Base-by-base conservation (phyloP, 2,329 filamentous ascomycete genomes). In the Colletotrichum cuscutae region DNA sequence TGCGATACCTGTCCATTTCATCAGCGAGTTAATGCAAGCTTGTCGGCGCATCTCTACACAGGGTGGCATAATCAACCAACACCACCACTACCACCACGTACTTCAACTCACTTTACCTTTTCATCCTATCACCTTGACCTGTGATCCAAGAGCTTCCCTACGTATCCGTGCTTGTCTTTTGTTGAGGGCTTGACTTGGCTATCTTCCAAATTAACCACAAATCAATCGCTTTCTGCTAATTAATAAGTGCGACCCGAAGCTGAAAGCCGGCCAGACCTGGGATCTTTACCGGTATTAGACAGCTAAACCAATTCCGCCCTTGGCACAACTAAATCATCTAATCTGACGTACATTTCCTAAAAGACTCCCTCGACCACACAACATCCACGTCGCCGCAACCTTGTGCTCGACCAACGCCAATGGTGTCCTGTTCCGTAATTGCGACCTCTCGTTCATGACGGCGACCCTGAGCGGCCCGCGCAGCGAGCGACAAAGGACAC, bases 401-500 rank as follows among this genome's bases (percentile, higher is more conserved):
- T 7, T 46, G 42, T 49, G 30, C 24, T 54, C 30, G 24, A 28
- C n/a, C 49, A 65, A 65, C 30, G 61, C 56, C 67, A 73, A 73
- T 73, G 66, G 56, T 70, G 35, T 60, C 49, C 61, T 60, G 19
- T 61, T 42, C 60, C 56, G 30, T 22, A 28, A n/a, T 42, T n/a
- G 15, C 19, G 28, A 61, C 28, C 61, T 64, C 37, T 37, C 49
- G 71, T 73, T 73, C 71, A 73, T 73, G 71, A 73, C 71, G 56
- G 67, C 46, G 67, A 65, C 32, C 66, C 67, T 71, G 66, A 73
- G 60, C 49, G 49, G 60, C 66, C 66, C 71, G 71, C 71, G 67
- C 67, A 73, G 71, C 66, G 60, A 71, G 66, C 71, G 66, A 73
- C 71, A 71, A 42, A 73, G 60, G 67, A 73, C 59, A 7, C 68